Evolutionary conservation across 2,329 filamentous ascomycete genomes (phyloP), one percentile per base, ranked within the genome.

Genomic region (Colletotrichum echinochloae): DNA sequence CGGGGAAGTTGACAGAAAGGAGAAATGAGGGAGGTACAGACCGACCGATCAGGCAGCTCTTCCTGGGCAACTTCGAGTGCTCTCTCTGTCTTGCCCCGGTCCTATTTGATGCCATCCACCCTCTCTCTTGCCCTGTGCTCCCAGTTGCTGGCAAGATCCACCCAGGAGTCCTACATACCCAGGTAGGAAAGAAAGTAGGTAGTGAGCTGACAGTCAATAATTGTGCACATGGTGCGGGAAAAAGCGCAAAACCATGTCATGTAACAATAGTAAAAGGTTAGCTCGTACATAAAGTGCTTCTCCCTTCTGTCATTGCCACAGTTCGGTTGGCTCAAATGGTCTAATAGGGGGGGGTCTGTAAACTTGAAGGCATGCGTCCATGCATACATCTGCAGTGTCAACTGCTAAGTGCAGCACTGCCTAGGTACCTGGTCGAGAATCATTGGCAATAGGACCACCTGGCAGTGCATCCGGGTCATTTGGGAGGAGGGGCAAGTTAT

Each of bases 401-500:
- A 14, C 30, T n/a, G 20, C 39, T 46, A 9, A 28, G 49, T 35
- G 26, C n/a, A 35, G 41, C 41, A 41, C 57, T 49, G 41, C 41
- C n/a, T n/a, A n/a, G n/a, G n/a, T n/a, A n/a, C n/a, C 57, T 23
- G 41, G 30, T 60, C 44, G 41, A 26, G 20, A 60, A 65, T 54
- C 48, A 66, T 69, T 69, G 66, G 66, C 66, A 66, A 60, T 54
- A 48, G 18, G 11, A 51, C 26, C 60, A 46, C 41, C 28, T 61
- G 39, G 23, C 54, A 60, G 41, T 54, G 28, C 49, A 33, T 52
- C 20, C 33, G 18, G 18, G 28, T 52, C 7, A 33, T 33, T 33
- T 18, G 23, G 28, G 51, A 11, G 18, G 12, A 3, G 51, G 30
- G 51, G 18, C 18, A 35, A n/a, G 49, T 6, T 33, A 33, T 33